Evolutionary conservation across 257 asterid genomes (phyloP).

Genomic region (Ballota nigra): DNA sequence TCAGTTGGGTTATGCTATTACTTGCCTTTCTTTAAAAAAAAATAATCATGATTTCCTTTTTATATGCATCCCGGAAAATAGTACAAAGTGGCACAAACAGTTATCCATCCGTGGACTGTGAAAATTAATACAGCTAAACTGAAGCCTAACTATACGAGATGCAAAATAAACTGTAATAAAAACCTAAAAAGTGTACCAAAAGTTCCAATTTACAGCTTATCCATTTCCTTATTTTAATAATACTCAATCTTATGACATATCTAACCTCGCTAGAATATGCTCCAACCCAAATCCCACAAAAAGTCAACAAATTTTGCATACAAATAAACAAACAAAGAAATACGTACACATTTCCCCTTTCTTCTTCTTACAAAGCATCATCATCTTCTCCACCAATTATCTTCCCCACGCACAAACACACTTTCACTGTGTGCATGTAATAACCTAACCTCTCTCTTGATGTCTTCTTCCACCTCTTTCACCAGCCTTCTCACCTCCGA

Average conservation of each 20-base stretch:
- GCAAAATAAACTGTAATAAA: too few relatives aligned
- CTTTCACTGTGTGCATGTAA: not conserved
- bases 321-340: not conserved
- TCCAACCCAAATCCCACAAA: not conserved
- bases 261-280: not conserved
- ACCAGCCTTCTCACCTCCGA: constrained; percentile 57
- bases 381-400: not conserved
- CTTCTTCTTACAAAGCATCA: not conserved
- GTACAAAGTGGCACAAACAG: too few relatives aligned
- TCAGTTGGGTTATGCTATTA: too few relatives aligned
- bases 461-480: constrained; percentile 32
- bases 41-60: too few relatives aligned
- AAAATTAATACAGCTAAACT: too few relatives aligned
- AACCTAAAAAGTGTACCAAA: too few relatives aligned
- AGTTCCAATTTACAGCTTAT: too few relatives aligned
- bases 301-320: not conserved
- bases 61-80: too few relatives aligned
- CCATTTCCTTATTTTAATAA: too few relatives aligned
- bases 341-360: constrained; percentile 14
- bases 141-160: too few relatives aligned
- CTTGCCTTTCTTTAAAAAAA: too few relatives aligned
- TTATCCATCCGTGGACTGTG: too few relatives aligned
- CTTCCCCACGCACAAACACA: constrained; percentile 11
- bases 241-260: not conserved
- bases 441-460: constrained; percentile 7